These are phyloP conservation scores for Sanguinoderma infundibulare DNA, from an alignment of 1,284 basidiomycete species.

Conservation along the genomic window DNA sequence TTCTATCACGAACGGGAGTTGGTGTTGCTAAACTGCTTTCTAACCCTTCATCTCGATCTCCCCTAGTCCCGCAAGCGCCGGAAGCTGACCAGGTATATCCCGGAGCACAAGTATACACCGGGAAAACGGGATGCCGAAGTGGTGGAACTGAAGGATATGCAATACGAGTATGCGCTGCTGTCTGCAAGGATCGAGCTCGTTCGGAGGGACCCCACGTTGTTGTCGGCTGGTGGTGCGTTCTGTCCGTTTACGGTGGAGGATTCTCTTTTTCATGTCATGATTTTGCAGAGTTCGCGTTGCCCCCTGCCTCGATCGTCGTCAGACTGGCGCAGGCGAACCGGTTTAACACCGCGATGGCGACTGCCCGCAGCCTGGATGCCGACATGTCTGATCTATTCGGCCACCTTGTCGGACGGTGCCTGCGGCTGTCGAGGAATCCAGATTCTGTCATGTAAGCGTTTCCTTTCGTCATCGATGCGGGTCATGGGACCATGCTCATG, in stretches of 20 bases:
- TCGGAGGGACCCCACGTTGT: constrained; percentile 56
- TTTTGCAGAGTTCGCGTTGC: constrained; percentile 61
- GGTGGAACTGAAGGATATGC: constrained; percentile 82
- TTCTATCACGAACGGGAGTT: constrained; percentile 4
- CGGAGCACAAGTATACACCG: constrained; percentile 69
- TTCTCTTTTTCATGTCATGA: constrained; percentile 13
- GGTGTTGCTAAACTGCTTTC: background rate
- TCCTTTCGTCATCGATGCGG: background rate
- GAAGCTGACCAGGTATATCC: constrained; percentile 77
- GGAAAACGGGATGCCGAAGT: constrained; percentile 76
- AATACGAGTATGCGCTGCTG: constrained; percentile 84
- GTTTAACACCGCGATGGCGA: constrained; percentile 82
- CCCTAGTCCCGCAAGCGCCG: constrained; percentile 66
- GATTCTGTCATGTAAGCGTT: constrained; percentile 56
- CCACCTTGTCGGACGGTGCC: constrained; percentile 78
- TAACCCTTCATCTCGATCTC: background rate
- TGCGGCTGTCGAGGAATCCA: constrained; percentile 69
- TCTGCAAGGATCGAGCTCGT: constrained; percentile 82
- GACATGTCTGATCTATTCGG: constrained; percentile 90
- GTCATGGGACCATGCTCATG: constrained; percentile 3
- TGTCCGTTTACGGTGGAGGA: constrained; percentile 13
- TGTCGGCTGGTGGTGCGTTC: constrained; percentile 49
- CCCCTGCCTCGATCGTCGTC: constrained; percentile 78
- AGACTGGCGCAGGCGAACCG: constrained; percentile 81
- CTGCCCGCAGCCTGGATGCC: constrained; percentile 77